Evolutionary conservation across 1,284 basidiomycete species (phyloP), one percentile per base, ranked within the genome.

Genomic region (Ganoderma sinense): DNA sequence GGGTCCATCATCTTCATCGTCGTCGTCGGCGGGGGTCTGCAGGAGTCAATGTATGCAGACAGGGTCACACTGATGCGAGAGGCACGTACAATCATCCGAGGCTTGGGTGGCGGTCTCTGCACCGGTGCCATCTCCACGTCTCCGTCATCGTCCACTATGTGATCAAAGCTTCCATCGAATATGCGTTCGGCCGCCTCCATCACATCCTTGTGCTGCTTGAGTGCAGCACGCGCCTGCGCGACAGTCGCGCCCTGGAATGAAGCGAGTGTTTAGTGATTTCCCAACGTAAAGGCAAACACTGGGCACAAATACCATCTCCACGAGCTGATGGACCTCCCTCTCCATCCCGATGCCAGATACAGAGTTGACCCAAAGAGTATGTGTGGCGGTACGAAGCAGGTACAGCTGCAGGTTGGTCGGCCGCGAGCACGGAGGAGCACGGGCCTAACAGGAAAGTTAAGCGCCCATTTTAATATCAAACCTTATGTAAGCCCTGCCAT

Each of bases 121-220:
- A 69, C 73, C 55, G 73, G 76, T 23, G 69, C 61, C 76, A 80
- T 78, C 13, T 75, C 74, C 26, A 76, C 75, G 62, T 81, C 78
- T 11, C 79, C 80, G 62, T 84, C 84, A n/a, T 85, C 89, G 67
- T 91, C 90, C 66, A 83, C 83, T 11, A 95, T 82, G 75, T 92
- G 83, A 73, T 92, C 91, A 75, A 95, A 95, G 74, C 91, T 89
- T 23, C 95, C 95, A 69, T 92, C 91, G 75, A 94, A 92, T 71
- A 95, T 91, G 65, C 85, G 89, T 78, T 94, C 95, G 3, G 95
- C 95, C n/a, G 96, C 95, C 76, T 92, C 86, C 93, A 94, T 94
- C 40, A 95, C 92, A 84, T 97, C 95, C 76, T 90, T 94, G 76
- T 92, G 88, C 75, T 90, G 89, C 69, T 85, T 86, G 76, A 97